phyloP scores from a whole-genome alignment of 257 asterid genomes.

The Echium plantagineum region DNA sequence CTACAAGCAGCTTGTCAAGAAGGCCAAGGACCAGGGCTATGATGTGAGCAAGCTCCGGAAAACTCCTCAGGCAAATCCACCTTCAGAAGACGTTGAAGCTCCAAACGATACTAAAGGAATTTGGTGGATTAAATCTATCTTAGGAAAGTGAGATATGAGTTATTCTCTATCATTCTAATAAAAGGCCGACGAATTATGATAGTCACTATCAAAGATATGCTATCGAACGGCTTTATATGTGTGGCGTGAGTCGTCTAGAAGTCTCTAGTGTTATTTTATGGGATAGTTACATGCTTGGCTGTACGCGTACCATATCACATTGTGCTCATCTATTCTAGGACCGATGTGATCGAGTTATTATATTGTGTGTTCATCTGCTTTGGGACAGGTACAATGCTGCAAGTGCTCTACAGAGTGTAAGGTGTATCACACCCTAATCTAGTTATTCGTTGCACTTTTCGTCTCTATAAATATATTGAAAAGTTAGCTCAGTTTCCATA shows the following conservation, averaged over 20 bases:
- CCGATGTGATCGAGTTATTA: too few relatives aligned
- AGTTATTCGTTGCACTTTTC: too few relatives aligned
- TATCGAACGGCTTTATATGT: not conserved
- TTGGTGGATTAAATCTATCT: slow-evolving; percentile 87
- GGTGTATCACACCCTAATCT: too few relatives aligned
- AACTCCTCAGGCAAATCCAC: slow-evolving; percentile 51
- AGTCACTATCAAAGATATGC: not conserved
- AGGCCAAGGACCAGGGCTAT: slow-evolving; percentile 53
- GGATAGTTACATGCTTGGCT: too few relatives aligned
- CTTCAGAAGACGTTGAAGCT: slow-evolving; percentile 36
- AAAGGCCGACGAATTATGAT: not conserved
- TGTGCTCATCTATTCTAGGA: too few relatives aligned
- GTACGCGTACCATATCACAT: too few relatives aligned
- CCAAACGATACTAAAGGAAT: slow-evolving; percentile 48
- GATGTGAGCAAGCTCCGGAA: slow-evolving; percentile 65
- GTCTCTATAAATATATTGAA: too few relatives aligned
- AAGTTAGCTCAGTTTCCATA: too few relatives aligned
- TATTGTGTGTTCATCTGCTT: too few relatives aligned
- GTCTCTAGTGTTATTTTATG: too few relatives aligned
- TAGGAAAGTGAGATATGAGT: slow-evolving; percentile 29
- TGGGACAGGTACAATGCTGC: too few relatives aligned
- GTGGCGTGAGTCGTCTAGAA: not conserved
- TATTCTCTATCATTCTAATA: not conserved
- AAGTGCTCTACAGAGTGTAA: too few relatives aligned
- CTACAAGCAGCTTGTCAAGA: slow-evolving; percentile 42